Evolutionary conservation across 345 rosid genomes (phyloP).

Genomic region (Triadica sebifera): DNA sequence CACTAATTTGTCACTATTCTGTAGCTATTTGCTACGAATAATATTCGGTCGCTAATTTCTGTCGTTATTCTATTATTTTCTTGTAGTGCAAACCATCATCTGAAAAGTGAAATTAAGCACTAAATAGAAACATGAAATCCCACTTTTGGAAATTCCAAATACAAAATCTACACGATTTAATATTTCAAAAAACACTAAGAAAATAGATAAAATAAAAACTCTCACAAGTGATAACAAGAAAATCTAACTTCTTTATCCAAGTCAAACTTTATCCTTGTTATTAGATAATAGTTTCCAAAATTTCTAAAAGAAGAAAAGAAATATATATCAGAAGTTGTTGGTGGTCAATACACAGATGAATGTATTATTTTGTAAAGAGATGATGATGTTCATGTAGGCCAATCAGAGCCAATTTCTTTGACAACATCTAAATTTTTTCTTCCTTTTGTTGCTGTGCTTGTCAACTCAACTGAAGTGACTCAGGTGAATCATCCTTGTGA

Average conservation of each 20-base stretch:
- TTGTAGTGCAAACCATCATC: constrained; percentile 18
- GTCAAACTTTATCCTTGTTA: too few relatives aligned
- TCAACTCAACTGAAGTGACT: constrained; percentile 15
- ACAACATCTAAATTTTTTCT: constrained; percentile 13
- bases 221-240: background rate
- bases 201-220: background rate
- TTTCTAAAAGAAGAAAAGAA: too few relatives aligned
- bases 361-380: too few relatives aligned
- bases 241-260: background rate
- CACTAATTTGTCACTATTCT: too few relatives aligned
- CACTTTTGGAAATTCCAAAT: background rate
- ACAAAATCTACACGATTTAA: background rate
- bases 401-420: background rate
- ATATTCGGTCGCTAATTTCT: too few relatives aligned
- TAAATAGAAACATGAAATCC: background rate
- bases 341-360: too few relatives aligned
- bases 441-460: background rate
- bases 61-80: too few relatives aligned
- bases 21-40: too few relatives aligned
- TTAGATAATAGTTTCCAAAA: too few relatives aligned
- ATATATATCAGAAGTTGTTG: too few relatives aligned
- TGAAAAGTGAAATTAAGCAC: constrained; percentile 9
- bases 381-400: background rate
- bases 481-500: constrained; percentile 16
- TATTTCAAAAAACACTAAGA: background rate